Conservation (phyloP, 164 flowering plant species). For the Kalanchoe fedtschenkoi region DNA sequence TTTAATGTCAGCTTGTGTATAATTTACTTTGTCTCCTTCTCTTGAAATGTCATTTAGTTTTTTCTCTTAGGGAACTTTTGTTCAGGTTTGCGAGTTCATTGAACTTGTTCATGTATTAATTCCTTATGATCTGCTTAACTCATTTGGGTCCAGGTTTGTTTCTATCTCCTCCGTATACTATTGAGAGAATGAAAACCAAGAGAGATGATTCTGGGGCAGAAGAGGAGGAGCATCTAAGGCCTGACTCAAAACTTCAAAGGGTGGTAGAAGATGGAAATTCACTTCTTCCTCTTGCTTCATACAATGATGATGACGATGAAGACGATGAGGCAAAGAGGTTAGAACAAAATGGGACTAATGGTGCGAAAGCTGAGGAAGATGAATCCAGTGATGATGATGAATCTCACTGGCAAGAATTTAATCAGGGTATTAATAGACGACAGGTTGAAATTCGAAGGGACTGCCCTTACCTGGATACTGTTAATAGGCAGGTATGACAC, state of each 20-base stretch:
- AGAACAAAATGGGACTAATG: slow-evolving; percentile 18
- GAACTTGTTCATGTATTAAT: too few relatives aligned
- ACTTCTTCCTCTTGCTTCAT: slow-evolving; percentile 54
- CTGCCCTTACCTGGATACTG: slow-evolving; percentile 96
- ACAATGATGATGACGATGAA: slow-evolving; percentile 56
- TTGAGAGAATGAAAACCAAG: slow-evolving; percentile 26
- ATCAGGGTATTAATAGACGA: slow-evolving; percentile 29
- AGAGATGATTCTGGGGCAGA: slow-evolving; percentile 22
- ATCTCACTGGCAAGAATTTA: slow-evolving; percentile 7
- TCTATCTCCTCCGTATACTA: background rate
- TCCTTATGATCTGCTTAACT: too few relatives aligned
- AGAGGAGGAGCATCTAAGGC: slow-evolving; percentile 16
- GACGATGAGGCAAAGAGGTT: slow-evolving; percentile 16
- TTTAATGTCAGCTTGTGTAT: too few relatives aligned
- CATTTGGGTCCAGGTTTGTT: too few relatives aligned
- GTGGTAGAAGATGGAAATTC: slow-evolving; percentile 31
- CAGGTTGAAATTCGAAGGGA: slow-evolving; percentile 62
- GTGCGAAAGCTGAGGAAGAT: slow-evolving; percentile 10
- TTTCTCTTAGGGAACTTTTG: too few relatives aligned
- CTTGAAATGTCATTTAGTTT: too few relatives aligned
- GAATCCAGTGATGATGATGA: slow-evolving; percentile 36
- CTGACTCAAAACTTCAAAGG: slow-evolving; percentile 38
- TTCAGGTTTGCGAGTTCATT: too few relatives aligned
- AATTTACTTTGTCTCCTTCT: too few relatives aligned
- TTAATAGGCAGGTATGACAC: slow-evolving; percentile 79